Evolutionary conservation across 345 rosid species (phyloP).

Genomic region (Gossypium stocksii): DNA sequence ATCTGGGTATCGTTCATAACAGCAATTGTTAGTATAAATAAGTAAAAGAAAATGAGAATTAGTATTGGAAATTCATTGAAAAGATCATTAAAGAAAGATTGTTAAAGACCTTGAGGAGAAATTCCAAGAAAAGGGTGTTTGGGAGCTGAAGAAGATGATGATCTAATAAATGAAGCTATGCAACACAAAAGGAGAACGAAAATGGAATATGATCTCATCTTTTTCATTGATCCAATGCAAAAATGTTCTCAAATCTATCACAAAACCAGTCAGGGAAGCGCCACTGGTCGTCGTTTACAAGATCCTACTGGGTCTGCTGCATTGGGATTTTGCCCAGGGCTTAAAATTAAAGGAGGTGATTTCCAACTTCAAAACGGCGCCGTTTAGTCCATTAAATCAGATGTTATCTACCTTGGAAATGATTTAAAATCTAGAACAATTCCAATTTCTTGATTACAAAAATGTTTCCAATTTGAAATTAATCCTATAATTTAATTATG

Average conservation of each 20-base stretch:
- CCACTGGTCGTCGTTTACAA: background rate
- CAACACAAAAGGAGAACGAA: slow-evolving; percentile 19
- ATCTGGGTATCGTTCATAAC: slow-evolving; percentile 39
- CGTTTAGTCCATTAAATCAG: background rate
- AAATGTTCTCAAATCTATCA: background rate
- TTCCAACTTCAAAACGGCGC: background rate
- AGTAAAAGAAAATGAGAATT: background rate
- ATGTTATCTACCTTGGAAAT: no score
- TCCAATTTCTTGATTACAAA: no score
- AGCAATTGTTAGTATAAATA: background rate
- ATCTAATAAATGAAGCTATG: slow-evolving; percentile 32
- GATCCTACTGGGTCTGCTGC: background rate
- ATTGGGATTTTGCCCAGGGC: background rate
- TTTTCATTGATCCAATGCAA: slow-evolving; percentile 4
- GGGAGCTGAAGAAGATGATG: slow-evolving; percentile 36
- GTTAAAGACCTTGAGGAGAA: slow-evolving; percentile 66
- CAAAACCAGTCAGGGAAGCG: background rate
- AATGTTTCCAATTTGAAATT: no score
- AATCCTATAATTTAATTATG: no score
- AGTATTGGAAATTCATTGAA: background rate
- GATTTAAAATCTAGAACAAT: no score
- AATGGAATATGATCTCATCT: slow-evolving; percentile 38
- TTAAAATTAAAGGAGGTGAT: background rate
- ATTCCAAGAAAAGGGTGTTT: slow-evolving; percentile 68
- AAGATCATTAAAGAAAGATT: background rate